Conservation (phyloP, 495 filamentous ascomycete genomes). For the Hypoxylon trugodes region DNA sequence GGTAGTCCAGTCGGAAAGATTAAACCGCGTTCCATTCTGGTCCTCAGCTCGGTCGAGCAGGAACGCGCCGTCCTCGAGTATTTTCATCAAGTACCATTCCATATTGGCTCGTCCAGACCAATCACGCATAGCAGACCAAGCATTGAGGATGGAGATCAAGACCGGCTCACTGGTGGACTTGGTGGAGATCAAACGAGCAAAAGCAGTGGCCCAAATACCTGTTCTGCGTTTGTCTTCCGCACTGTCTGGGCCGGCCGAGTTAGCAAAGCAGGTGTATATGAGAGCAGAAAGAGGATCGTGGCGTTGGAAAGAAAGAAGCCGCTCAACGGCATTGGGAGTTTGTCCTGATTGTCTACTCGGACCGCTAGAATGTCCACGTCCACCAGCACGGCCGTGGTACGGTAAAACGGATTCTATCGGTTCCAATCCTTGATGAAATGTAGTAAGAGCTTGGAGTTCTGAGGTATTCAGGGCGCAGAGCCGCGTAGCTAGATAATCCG, state of each 20-base stretch:
- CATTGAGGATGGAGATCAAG: slow-evolving; percentile 75
- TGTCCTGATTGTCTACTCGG: slow-evolving; percentile 54
- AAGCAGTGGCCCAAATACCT: slow-evolving; percentile 86
- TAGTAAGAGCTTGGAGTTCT: slow-evolving; percentile 77
- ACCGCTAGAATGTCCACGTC: slow-evolving; percentile 54
- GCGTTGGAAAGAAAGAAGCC: slow-evolving; percentile 81
- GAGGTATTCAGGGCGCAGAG: slow-evolving; percentile 73
- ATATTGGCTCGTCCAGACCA: slow-evolving; percentile 90
- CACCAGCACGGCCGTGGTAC: slow-evolving; percentile 68
- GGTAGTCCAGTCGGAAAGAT: slow-evolving; percentile 67
- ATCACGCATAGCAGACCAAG: slow-evolving; percentile 84
- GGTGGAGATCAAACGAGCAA: slow-evolving; percentile 77
- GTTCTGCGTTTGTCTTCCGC: slow-evolving; percentile 75
- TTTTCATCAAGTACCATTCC: slow-evolving; percentile 92
- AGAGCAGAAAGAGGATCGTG: slow-evolving; percentile 87
- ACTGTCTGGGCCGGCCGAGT: slow-evolving; percentile 81
- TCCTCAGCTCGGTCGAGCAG: slow-evolving; percentile 82
- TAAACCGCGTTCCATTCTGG: slow-evolving; percentile 69
- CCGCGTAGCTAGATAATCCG: slow-evolving; percentile 84
- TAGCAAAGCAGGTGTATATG: slow-evolving; percentile 87
- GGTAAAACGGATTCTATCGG: slow-evolving; percentile 83
- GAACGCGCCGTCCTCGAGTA: slow-evolving; percentile 90
- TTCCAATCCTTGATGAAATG: slow-evolving; percentile 78
- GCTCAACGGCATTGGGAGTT: slow-evolving; percentile 70
- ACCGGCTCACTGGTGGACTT: slow-evolving; percentile 66